These are phyloP conservation scores for Hylodesmum podocarpum DNA, from an alignment of 306 rosid genomes.

Conservation along the genomic window DNA sequence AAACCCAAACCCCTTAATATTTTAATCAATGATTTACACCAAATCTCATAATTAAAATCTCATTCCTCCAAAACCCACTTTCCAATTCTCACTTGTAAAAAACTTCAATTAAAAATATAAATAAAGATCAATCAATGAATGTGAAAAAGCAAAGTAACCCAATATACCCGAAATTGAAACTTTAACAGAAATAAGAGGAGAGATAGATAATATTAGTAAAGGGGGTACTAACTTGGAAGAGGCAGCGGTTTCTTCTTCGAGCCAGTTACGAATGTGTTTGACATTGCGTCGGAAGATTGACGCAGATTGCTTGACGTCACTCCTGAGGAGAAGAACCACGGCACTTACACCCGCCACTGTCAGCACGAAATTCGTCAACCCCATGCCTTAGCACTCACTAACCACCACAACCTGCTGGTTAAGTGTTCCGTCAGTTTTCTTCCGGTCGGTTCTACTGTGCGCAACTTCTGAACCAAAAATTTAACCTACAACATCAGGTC, in stretches of 20 bases:
- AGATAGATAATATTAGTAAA: neutral
- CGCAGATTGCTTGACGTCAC: slow-evolving; percentile 56
- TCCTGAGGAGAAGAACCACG: slow-evolving; percentile 45
- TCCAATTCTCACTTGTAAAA: no score
- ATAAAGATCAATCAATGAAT: no score
- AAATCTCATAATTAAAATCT: no score
- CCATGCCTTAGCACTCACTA: slow-evolving; percentile 31
- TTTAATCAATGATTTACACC: no score
- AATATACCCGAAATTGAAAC: no score
- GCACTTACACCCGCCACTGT: slow-evolving; percentile 60
- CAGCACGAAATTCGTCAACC: slow-evolving; percentile 47
- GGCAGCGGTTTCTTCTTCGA: slow-evolving; percentile 53
- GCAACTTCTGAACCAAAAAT: no score
- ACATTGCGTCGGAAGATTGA: slow-evolving; percentile 43
- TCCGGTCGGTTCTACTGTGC: neutral
- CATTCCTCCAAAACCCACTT: no score
- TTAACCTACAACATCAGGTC: no score
- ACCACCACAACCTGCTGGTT: no score
- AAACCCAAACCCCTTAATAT: no score
- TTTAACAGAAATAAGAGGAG: neutral
- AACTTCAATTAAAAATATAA: no score
- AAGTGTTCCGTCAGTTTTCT: neutral
- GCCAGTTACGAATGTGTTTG: slow-evolving; percentile 55
- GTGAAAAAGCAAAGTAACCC: no score
- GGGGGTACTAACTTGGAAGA: slow-evolving; percentile 35